Evolutionary conservation across 805 yeast genomes (phyloP), one percentile per base, ranked within the genome.

Genomic region (Wickerhamomyces queroliae): DNA sequence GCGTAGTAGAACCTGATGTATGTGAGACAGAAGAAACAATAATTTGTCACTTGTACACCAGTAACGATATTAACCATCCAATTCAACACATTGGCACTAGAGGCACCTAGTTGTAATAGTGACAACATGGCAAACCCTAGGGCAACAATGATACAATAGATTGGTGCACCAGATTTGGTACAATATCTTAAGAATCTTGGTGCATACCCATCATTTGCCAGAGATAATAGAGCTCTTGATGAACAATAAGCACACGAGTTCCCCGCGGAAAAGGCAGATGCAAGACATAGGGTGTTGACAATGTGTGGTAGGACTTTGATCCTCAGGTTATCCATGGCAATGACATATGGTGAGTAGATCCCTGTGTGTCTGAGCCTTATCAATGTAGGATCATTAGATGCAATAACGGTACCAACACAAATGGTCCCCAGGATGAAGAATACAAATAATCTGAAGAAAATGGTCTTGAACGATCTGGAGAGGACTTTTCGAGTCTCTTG

Each of bases 381-480:
- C 41, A 81, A 62, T 12, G 61, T 62, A 11, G 78, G 72, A 50
- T 81, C 86, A 46, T 79, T 72, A 49, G 71, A 76, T 7, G 85
- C 76, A 38, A 80, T 70, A 11, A 83, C 68, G 44, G 81, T 72
- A 24, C 89, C 89, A 43, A 80, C 82, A 39, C 76, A 74, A 13
- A 87, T 64, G 2, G 84, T 74, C 17, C 89, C 84, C 11, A 78
- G 67, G 36, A 83, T 63, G 56, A 78, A 85, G 61, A 87, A 83
- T 25, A 74, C 53, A 13, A 64, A 64, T 53, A 73, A 67, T 49
- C 95, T 70, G 53, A 69, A 69, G 42, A 84, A 76, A 19, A 86
- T 88, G 37, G 81, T 79, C 48, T 76, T 79, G 64, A 80, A 85
- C 1, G 95, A 95, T 24, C 69, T 71, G 8, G 91, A 87, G 56